Percentiles rank a stretch among this genome's conserved stretches.
phyloP scores from a whole-genome alignment of 352 stramenopile genomes.

The Pythium rishiriense region DNA sequence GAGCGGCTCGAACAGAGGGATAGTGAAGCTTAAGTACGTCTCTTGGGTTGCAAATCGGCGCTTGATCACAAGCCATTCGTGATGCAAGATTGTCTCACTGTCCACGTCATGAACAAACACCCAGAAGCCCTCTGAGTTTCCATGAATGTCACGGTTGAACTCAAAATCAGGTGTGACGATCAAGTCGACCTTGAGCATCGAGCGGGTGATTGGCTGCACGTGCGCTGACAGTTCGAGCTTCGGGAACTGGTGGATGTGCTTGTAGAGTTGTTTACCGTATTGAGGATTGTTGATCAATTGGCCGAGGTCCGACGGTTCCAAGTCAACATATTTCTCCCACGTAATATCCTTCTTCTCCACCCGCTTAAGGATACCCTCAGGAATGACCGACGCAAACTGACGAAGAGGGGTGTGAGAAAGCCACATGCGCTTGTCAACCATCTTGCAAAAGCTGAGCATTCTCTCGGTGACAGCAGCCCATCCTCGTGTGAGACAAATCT shows the following conservation, averaged over 20 bases:
- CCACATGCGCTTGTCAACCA: slow-evolving; percentile 99
- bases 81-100: slow-evolving; percentile 97
- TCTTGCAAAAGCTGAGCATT: slow-evolving; percentile 98
- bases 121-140: slow-evolving; percentile 96
- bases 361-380: slow-evolving; percentile 95
- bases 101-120: slow-evolving; percentile 99
- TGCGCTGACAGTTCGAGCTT: slow-evolving; percentile 95
- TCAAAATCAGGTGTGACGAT: slow-evolving; percentile 97
- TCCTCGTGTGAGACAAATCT: slow-evolving; percentile 96
- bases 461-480: slow-evolving; percentile 96
- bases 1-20: slow-evolving; percentile 97
- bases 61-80: slow-evolving; percentile 97
- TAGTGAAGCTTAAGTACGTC: slow-evolving; percentile 92
- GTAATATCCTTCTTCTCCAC: slow-evolving; percentile 99
- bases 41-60: slow-evolving; percentile 78
- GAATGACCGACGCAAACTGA: slow-evolving; percentile 94
- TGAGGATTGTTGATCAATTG: slow-evolving; percentile 97
- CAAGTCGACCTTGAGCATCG: slow-evolving; percentile 96
- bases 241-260: slow-evolving; percentile 98
- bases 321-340: slow-evolving; percentile 97
- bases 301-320: slow-evolving; percentile 97
- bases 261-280: slow-evolving; percentile 98
- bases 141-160: slow-evolving; percentile 96
- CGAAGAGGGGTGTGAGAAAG: slow-evolving; percentile 96
- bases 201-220: slow-evolving; percentile 98